Evolutionary conservation across 768 basidiomycete genomes (phyloP).

Genomic region (Lyophyllum shimeji): DNA sequence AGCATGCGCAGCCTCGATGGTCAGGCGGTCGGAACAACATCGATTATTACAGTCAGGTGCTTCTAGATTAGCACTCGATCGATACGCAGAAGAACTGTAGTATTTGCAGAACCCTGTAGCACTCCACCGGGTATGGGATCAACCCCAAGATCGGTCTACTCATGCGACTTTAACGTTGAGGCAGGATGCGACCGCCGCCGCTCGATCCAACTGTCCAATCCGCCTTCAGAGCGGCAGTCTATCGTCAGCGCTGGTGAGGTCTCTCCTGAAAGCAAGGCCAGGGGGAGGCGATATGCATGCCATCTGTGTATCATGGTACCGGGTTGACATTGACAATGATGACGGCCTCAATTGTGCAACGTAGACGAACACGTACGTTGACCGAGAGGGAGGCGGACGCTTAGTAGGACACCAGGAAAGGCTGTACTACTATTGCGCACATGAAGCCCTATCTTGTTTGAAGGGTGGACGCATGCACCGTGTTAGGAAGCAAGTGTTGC

Average conservation of each 20-base stretch:
- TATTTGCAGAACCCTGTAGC: too few relatives aligned
- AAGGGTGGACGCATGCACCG: not conserved
- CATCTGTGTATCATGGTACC: not conserved
- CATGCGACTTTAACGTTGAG: too few relatives aligned
- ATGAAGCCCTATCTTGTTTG: not conserved
- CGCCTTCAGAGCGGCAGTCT: constrained; percentile 24
- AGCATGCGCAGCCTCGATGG: not conserved
- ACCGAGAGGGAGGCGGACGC: too few relatives aligned
- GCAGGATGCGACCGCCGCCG: not conserved
- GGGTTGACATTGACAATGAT: too few relatives aligned
- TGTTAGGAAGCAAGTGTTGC: not conserved
- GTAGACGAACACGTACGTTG: too few relatives aligned
- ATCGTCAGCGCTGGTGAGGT: constrained; percentile 31
- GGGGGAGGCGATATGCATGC: constrained; percentile 1
- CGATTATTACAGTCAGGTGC: too few relatives aligned
- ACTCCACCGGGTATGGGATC: too few relatives aligned
- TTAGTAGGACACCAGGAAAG: too few relatives aligned
- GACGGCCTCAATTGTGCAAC: too few relatives aligned
- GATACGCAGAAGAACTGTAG: too few relatives aligned
- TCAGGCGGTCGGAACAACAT: not conserved
- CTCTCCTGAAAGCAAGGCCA: constrained; percentile 30
- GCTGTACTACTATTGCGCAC: not conserved
- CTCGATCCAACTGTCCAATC: constrained; percentile 16
- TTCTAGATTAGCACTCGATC: too few relatives aligned
- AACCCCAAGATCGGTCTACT: too few relatives aligned